These are phyloP conservation scores for Paraconiothyrium brasiliense DNA, from an alignment of 2,329 filamentous ascomycete species.

Conservation along the genomic window DNA sequence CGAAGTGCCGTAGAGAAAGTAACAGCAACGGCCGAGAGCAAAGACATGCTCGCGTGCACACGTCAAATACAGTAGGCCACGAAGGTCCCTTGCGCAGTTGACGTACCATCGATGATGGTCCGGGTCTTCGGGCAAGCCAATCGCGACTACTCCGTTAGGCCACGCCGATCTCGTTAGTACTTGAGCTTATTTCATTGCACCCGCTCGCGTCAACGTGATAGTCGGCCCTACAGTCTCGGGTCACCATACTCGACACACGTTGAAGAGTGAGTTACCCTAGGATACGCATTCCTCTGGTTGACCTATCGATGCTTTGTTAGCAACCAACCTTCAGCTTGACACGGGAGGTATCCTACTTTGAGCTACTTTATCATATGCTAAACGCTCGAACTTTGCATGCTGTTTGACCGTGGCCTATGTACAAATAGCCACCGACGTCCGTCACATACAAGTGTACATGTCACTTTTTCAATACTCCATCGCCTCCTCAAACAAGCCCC, in stretches of 20 bases:
- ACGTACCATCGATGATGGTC: not conserved
- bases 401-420: not conserved
- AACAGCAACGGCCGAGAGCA: not conserved
- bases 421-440: not conserved
- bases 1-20: not conserved
- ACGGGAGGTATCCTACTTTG: not conserved
- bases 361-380: not conserved
- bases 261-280: too few relatives aligned
- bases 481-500: constrained; percentile 58
- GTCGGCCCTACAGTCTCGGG: too few relatives aligned
- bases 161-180: constrained; percentile 1
- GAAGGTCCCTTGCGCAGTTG: not conserved
- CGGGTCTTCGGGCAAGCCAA: constrained; percentile 2
- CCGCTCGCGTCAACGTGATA: too few relatives aligned
- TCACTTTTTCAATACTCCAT: constrained; percentile 48
- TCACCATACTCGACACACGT: too few relatives aligned
- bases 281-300: too few relatives aligned
- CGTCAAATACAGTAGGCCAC: not conserved
- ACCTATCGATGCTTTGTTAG: too few relatives aligned
- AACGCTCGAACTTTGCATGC: not conserved
- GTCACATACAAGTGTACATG: not conserved
- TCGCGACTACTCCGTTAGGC: constrained; percentile 1
- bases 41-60: not conserved
- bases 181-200: constrained; percentile 5
- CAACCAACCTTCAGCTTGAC: too few relatives aligned